Evolutionary conservation across 495 filamentous ascomycete genomes (phyloP), one percentile per base, ranked within the genome.

Genomic region (Rostrohypoxylon terebratum): DNA sequence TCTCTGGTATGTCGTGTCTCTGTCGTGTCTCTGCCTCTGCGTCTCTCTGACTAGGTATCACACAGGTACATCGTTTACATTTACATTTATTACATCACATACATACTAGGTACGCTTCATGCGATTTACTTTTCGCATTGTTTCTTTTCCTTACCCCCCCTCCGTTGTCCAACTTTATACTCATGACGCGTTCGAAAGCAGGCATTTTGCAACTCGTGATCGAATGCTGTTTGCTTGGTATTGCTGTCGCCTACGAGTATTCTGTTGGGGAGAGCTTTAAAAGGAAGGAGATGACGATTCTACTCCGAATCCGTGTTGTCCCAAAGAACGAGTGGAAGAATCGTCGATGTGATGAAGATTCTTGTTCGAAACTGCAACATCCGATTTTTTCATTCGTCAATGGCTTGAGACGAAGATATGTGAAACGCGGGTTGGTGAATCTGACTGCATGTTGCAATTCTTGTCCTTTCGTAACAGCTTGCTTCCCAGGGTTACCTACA

Each of bases 291-390:
- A 13, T 42, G 42, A 21, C 40, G 18, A 28, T 61, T 59, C 50
- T 36, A 13, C 23, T 61, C 23, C 21, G 4, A 16, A 61, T 55
- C 61, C 47, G 48, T 45, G 18, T 45, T 45, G 20, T 21, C 47
- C 20, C 45, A 21, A 68, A 21, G 55, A 40, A 42, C 18, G 18
- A 59, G 25, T 11, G 28, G 23, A 25, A 21, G 10, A 62, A 66
- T 28, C 69, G 51, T 40, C 54, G 60, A 42, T 40, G 61, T 59
- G 50, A 69, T 51, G 62, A 42, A 57, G 62, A 54, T 69, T 57
- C n/a, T 48, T 48, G 63, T 74, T 67, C 62, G 71, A 70, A 74
- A 74, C 71, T n/a, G 66, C 42, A 40, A 23, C 57, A 59, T 68
- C 25, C 38, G 33, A 38, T 33, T 23, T 63, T 69, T 34, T 64